These are phyloP conservation scores for Gloeopeniophorella convolvens DNA, from an alignment of 768 basidiomycete genomes.

Conservation along the genomic window DNA sequence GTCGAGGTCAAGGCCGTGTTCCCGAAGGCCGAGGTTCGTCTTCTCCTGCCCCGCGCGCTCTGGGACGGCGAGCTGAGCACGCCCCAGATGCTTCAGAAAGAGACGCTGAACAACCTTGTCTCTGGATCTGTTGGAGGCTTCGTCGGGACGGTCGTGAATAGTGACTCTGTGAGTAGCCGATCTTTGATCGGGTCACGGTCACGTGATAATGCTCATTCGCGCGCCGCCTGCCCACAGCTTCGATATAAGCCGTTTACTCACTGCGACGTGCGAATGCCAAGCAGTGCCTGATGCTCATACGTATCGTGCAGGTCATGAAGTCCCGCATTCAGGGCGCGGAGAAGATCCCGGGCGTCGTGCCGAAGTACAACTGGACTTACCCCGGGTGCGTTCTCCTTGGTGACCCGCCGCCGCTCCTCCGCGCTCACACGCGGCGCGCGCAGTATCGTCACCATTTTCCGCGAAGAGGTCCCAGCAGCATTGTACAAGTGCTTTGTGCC, in stretches of 20 bases:
- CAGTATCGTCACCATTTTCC: slow-evolving; percentile 59
- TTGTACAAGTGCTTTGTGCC: slow-evolving; percentile 95
- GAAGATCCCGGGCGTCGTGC: slow-evolving; percentile 60
- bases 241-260: slow-evolving; percentile 32
- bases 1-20: slow-evolving; percentile 65
- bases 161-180: slow-evolving; percentile 70
- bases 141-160: slow-evolving; percentile 82
- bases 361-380: slow-evolving; percentile 95
- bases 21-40: slow-evolving; percentile 75
- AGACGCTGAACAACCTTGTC: slow-evolving; percentile 82
- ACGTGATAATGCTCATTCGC: not conserved
- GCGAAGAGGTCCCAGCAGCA: slow-evolving; percentile 81
- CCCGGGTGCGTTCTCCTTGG: slow-evolving; percentile 54
- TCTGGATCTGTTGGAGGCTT: slow-evolving; percentile 89
- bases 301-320: slow-evolving; percentile 71
- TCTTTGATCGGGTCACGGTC: not conserved
- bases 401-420: not conserved
- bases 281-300: not conserved
- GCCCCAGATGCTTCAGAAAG: slow-evolving; percentile 6
- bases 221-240: slow-evolving; percentile 29
- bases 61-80: not conserved
- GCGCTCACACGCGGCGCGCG: not conserved
- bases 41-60: not conserved
- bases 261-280: not conserved
- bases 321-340: slow-evolving; percentile 83